Percentiles rank a stretch among this genome's conserved stretches.
Conservation (phyloP, 495 filamentous ascomycete genomes). For the Aspergillus kassunensis region DNA sequence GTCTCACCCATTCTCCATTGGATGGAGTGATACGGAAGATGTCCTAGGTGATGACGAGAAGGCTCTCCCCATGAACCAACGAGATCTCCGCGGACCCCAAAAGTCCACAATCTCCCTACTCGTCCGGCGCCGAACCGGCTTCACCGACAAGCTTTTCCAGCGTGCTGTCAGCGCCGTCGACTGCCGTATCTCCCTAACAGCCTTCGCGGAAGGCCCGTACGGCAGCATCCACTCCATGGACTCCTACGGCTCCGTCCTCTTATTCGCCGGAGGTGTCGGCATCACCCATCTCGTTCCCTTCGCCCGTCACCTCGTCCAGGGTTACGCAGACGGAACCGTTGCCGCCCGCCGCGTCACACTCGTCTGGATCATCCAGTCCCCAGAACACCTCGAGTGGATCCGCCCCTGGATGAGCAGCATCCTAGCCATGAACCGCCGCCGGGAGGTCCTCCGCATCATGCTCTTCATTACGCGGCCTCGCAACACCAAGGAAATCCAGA, state of each 20-base stretch:
- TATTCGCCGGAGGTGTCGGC: conserved; percentile 88
- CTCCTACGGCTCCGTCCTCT: conserved; percentile 84
- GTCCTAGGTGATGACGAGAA: conserved; percentile 38
- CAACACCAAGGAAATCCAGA: conserved; percentile 65
- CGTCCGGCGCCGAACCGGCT: conserved; percentile 78
- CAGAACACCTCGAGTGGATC: conserved; percentile 88
- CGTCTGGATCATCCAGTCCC: conserved; percentile 87
- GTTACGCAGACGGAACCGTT: conserved; percentile 66
- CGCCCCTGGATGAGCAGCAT: conserved; percentile 89
- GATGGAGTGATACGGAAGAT: conserved; percentile 63
- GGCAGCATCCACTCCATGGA: conserved; percentile 75
- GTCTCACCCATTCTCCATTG: conserved; percentile 90
- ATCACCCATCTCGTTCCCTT: conserved; percentile 96
- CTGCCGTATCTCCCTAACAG: conserved; percentile 49
- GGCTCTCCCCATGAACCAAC: conserved; percentile 32
- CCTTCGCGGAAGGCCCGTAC: conserved; percentile 83
- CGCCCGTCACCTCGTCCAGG: conserved; percentile 71
- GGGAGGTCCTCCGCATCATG: conserved; percentile 75
- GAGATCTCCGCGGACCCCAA: conserved; percentile 31
- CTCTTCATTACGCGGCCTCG: conserved; percentile 84
- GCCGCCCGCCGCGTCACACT: conserved; percentile 78
- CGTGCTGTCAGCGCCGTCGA: conserved; percentile 42
- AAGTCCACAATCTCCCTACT: conserved; percentile 71
- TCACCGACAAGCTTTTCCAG: conserved; percentile 79
- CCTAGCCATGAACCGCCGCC: conserved; percentile 68